These are phyloP conservation scores for sweet orange (Citrus sinensis) DNA, from an alignment of 345 rosid species.

Conservation along the genomic window DVS_A1.0 CM039169.1:25859001-25859500, in stretches of 20 bases:
- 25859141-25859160: not conserved
- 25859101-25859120: not conserved
- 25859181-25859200: not conserved
- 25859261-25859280: not conserved
- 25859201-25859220: not conserved
- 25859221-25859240: not conserved
- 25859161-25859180: not conserved
- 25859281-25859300: too few relatives aligned
- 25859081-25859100: not conserved
- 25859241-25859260: not conserved
- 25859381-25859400: slow-evolving; percentile 46
- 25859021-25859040: not conserved
- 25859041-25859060: slow-evolving; percentile 48
- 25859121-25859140: too few relatives aligned
- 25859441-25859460: slow-evolving; percentile 46
- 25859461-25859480: slow-evolving; percentile 45
- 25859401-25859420: slow-evolving; percentile 53
- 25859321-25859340: not conserved
- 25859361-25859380: slow-evolving; percentile 56
- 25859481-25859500: slow-evolving; percentile 26
- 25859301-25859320: not conserved
- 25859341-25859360: slow-evolving; percentile 55
- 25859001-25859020: slow-evolving; percentile 19
- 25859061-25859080: not conserved
- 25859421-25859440: slow-evolving; percentile 48